These are phyloP conservation scores for Inga leiocalycina DNA, from an alignment of 306 rosid species.

Conservation along the genomic window DNA sequence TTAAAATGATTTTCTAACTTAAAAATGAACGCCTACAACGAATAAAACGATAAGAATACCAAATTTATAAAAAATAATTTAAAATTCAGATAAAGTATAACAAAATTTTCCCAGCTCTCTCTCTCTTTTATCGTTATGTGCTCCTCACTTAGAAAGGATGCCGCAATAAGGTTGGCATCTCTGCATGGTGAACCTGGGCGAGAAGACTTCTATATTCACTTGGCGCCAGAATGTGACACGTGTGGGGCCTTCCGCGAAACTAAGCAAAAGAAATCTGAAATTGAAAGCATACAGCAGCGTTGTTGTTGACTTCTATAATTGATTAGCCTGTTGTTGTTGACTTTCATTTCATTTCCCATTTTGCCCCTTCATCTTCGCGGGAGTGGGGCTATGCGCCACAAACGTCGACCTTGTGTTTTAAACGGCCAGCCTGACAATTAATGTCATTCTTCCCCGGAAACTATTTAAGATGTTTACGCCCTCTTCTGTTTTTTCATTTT, in stretches of 20 bases:
- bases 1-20: no score
- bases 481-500: neutral
- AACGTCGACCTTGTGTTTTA: neutral
- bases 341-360: conserved; percentile 6
- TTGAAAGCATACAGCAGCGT: neutral
- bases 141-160: no score
- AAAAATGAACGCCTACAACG: no score
- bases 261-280: neutral
- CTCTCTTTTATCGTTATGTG: no score
- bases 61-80: no score
- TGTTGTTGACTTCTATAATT: neutral
- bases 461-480: neutral
- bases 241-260: conserved; percentile 33
- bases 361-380: neutral
- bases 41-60: no score
- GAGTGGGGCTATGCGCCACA: neutral
- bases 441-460: neutral
- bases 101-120: no score
- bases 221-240: neutral
- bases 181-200: conserved; percentile 13
- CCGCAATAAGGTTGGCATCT: neutral
- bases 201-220: conserved; percentile 11
- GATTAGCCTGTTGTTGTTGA: neutral
- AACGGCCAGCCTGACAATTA: neutral
- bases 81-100: no score